Percentiles rank a stretch among this genome's conserved stretches.
Conservation (phyloP, 768 basidiomycete species). For the Leucocoprinus sp. region DNA sequence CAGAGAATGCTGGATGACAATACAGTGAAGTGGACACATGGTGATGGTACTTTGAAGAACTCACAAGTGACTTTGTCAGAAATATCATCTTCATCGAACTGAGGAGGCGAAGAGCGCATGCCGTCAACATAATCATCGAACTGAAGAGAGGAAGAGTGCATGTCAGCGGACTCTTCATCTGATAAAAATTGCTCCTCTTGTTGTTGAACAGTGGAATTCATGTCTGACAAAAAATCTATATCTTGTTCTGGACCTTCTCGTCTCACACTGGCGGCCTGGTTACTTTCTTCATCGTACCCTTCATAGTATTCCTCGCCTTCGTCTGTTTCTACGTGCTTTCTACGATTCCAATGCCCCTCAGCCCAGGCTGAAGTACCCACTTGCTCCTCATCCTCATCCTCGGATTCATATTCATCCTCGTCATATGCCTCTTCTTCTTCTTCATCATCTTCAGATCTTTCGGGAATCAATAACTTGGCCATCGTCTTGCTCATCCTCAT, state of each 20-base stretch:
- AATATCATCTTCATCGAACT: constrained; percentile 14
- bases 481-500: constrained; percentile 23
- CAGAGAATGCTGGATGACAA: constrained; percentile 17
- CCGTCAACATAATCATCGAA: constrained; percentile 8
- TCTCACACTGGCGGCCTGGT: constrained; percentile 13
- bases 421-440: constrained; percentile 16
- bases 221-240: constrained; percentile 6
- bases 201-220: neutral
- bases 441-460: constrained; percentile 22
- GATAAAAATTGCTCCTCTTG: constrained; percentile 17
- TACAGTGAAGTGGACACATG: constrained; percentile 9
- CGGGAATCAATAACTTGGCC: constrained; percentile 15
- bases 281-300: constrained; percentile 17
- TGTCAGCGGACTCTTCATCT: constrained; percentile 15
- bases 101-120: neutral
- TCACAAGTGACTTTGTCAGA: constrained; percentile 24
- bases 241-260: constrained; percentile 5
- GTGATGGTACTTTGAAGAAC: constrained; percentile 9
- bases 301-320: constrained; percentile 13
- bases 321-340: constrained; percentile 7
- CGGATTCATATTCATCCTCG: constrained; percentile 15
- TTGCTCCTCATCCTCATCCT: constrained; percentile 17
- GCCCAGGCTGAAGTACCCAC: constrained; percentile 11
- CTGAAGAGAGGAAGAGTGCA: constrained; percentile 10
- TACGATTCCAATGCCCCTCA: neutral